Percentiles rank a stretch among this genome's conserved stretches.
Evolutionary conservation across 768 basidiomycete species (phyloP).

Genomic region (Pisolithus marmoratus): DNA sequence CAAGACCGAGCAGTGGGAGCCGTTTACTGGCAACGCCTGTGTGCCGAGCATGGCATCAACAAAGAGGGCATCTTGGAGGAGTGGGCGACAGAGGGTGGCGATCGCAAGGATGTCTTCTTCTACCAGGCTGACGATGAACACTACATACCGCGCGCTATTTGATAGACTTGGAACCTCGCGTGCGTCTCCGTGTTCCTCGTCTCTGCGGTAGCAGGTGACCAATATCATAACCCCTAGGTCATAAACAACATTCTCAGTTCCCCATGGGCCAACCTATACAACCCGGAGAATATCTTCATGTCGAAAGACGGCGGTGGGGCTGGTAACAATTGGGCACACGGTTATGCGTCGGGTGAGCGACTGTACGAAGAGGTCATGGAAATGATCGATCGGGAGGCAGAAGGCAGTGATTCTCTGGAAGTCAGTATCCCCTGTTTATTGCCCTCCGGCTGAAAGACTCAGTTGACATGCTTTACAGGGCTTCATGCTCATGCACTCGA

Average conservation of each 20-base stretch:
- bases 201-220: not conserved
- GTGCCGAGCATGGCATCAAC: constrained; percentile 97
- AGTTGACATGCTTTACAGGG: constrained; percentile 49
- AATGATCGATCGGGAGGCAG: constrained; percentile 97
- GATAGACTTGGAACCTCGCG: constrained; percentile 93
- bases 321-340: constrained; percentile 98
- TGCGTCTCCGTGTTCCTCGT: constrained; percentile 35
- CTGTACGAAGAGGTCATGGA: constrained; percentile 97
- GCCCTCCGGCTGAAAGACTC: not conserved
- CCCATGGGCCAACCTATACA: constrained; percentile 85
- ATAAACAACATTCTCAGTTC: constrained; percentile 92
- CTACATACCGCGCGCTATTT: constrained; percentile 97
- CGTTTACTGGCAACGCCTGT: constrained; percentile 97
- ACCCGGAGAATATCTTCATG: constrained; percentile 95
- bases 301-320: constrained; percentile 98
- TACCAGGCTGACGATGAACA: constrained; percentile 99
- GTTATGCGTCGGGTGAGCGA: constrained; percentile 83
- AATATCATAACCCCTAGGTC: constrained; percentile 49
- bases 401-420: constrained; percentile 95
- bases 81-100: constrained; percentile 92
- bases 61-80: constrained; percentile 95
- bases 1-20: constrained; percentile 66
- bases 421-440: constrained; percentile 35
- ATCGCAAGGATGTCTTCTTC: constrained; percentile 99
- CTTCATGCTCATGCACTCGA: constrained; percentile 98